Evolutionary conservation across 2,329 filamentous ascomycete species (phyloP).

Genomic region (Aureobasidium pullulans): DNA sequence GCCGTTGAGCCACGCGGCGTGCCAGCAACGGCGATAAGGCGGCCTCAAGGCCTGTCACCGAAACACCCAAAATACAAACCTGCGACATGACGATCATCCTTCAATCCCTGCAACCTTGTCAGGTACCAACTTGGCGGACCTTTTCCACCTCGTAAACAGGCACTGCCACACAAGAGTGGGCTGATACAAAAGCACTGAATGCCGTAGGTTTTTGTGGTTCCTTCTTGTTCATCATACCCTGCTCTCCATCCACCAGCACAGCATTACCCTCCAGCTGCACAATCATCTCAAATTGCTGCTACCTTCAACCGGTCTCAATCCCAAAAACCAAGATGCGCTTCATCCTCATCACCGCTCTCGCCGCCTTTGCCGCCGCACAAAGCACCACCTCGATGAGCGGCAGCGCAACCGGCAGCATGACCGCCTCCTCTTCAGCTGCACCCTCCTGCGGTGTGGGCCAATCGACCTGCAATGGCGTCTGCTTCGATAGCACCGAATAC

Average conservation of each 20-base stretch:
- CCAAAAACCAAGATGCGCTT: conserved; percentile 4
- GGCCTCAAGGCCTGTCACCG: not conserved
- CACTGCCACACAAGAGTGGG: not conserved
- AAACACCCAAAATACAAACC: not conserved
- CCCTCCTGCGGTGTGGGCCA: conserved; percentile 10
- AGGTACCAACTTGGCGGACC: conserved; percentile 8
- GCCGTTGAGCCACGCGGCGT: not conserved
- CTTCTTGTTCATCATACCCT: not conserved
- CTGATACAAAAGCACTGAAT: not conserved
- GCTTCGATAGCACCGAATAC: conserved; percentile 4
- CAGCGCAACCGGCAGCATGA: conserved; percentile 10
- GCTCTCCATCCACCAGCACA: not conserved
- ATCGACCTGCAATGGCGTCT: conserved; percentile 12
- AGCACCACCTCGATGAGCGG: not conserved
- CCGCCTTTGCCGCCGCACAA: conserved; percentile 4
- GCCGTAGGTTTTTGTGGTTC: not conserved
- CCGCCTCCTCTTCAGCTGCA: conserved; percentile 1
- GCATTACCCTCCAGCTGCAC: not conserved
- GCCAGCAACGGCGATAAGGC: conserved; percentile 8
- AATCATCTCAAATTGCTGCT: not conserved
- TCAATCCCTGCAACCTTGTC: not conserved
- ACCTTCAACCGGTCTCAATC: not conserved
- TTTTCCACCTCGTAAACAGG: not conserved
- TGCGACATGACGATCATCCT: conserved; percentile 11
- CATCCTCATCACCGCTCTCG: conserved; percentile 6